Evolutionary conservation across 2,329 filamentous ascomycete species (phyloP), one percentile per base, ranked within the genome.

Genomic region (Microcyclospora tardicrescens): DNA sequence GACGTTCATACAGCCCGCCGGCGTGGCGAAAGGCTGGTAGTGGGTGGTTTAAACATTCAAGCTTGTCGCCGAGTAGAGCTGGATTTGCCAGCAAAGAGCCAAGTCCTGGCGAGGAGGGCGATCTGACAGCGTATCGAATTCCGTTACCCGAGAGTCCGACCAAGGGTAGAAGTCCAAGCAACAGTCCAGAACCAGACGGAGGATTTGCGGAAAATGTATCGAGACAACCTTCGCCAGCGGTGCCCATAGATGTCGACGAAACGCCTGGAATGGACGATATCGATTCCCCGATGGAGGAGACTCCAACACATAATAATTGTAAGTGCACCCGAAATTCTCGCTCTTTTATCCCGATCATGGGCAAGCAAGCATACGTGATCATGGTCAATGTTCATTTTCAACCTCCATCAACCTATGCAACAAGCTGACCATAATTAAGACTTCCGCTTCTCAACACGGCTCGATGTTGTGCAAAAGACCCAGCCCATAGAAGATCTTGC

Each of bases 381-480:
- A 24, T 24, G 19, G 19, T 8, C 4, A 24, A 24, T 24, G 5
- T 8, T 24, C 19, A 24, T 24, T 4, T 16, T 38, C 5, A 29
- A 27, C 14, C 16, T 15, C 16, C 3, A 2, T 16, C n/a, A 12
- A 2, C 16, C 11, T 12, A 2, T 24, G 36, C 16, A 38, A 34
- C 39, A 43, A 29, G 36, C 46, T 47, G 39, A 47, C 41, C 15
- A 42, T 8, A 36, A n/a, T 13, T 59, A n/a, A 91, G 85, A 89
- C 62, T 84, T 94, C 53, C 83, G 86, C 47, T 87, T 95, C 61
- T 82, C 84, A 37, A 72, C 93, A 44, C 78, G 83, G 52, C 83
- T 86, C 44, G 86, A 94, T 65, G 82, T 93, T 24, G 83, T 89
- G 54, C 86, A 94, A 55, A 77, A 82, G 40, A 84, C 80, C 34